These are phyloP conservation scores for Ceratopteris richardii DNA, from an alignment of 75 land plant species.

Conservation along the genomic window DNA sequence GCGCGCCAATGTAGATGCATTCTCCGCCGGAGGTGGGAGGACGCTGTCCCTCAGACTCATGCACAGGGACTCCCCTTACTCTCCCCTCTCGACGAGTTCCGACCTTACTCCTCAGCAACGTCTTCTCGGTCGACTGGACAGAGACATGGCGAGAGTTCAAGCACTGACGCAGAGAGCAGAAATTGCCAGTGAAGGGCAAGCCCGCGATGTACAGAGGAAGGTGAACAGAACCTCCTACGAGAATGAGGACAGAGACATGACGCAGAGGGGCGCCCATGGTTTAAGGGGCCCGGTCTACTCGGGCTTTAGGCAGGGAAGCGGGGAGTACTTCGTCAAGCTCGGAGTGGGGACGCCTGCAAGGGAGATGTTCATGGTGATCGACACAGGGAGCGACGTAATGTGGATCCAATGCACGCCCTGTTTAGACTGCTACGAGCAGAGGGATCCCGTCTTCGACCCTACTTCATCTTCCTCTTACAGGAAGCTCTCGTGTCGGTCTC, in stretches of 20 bases:
- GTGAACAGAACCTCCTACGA: no score
- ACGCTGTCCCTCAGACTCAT: neutral
- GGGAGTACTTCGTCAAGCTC: slow-evolving; percentile 74
- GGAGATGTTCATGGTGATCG: slow-evolving; percentile 55
- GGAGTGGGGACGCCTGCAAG: slow-evolving; percentile 63
- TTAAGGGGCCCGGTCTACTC: slow-evolving; percentile 45
- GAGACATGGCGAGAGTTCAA: neutral
- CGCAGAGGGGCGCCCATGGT: neutral
- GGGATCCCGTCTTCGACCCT: slow-evolving; percentile 65
- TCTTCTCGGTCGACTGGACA: neutral
- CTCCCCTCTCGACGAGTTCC: neutral
- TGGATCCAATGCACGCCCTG: slow-evolving; percentile 89
- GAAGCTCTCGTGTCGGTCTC: slow-evolving; percentile 33
- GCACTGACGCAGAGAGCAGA: neutral
- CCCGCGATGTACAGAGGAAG: neutral
- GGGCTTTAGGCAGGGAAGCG: slow-evolving; percentile 66
- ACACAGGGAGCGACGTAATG: slow-evolving; percentile 71
- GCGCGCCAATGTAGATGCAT: no score
- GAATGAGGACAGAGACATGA: no score
- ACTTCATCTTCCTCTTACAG: slow-evolving; percentile 35
- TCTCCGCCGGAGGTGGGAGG: no score
- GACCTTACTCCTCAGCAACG: neutral
- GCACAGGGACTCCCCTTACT: slow-evolving; percentile 7
- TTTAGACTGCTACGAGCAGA: slow-evolving; percentile 54
- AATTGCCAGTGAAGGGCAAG: neutral